Percentiles rank a stretch among this genome's conserved stretches.
phyloP scores from a whole-genome alignment of 495 filamentous ascomycete genomes.

The Rhypophila decipiens region DNA sequence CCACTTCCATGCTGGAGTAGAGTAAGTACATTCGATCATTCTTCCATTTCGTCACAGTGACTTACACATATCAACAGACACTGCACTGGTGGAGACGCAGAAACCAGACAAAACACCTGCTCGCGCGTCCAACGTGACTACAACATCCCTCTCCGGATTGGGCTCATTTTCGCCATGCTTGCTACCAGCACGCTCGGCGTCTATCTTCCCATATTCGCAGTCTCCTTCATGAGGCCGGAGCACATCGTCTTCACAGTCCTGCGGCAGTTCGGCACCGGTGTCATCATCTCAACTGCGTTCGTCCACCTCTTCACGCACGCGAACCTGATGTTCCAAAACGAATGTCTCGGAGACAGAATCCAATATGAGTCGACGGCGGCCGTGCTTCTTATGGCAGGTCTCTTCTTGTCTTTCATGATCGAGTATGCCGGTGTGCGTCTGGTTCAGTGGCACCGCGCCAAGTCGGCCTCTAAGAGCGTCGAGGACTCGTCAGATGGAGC shows the following conservation, averaged over 20 bases:
- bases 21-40: conserved; percentile 31
- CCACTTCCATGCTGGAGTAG: conserved; percentile 62
- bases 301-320: conserved; percentile 65
- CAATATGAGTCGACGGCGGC: conserved; percentile 55
- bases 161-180: conserved; percentile 49
- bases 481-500: conserved; percentile 1
- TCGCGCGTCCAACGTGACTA: conserved; percentile 45
- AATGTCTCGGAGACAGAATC: conserved; percentile 56
- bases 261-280: conserved; percentile 69
- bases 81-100: conserved; percentile 36
- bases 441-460: conserved; percentile 30
- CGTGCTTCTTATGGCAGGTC: conserved; percentile 58
- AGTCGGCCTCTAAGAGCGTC: conserved; percentile 3
- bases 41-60: not conserved
- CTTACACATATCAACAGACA: conserved; percentile 25
- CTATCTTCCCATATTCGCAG: conserved; percentile 38
- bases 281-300: conserved; percentile 66
- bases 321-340: conserved; percentile 53
- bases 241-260: conserved; percentile 43
- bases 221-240: conserved; percentile 20
- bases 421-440: conserved; percentile 53
- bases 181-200: conserved; percentile 27
- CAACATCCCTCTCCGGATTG: conserved; percentile 53
- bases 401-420: conserved; percentile 56
- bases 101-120: conserved; percentile 28